phyloP scores from a whole-genome alignment of 352 stramenopile genomes.

The Globisporangium nodosum region DNA sequence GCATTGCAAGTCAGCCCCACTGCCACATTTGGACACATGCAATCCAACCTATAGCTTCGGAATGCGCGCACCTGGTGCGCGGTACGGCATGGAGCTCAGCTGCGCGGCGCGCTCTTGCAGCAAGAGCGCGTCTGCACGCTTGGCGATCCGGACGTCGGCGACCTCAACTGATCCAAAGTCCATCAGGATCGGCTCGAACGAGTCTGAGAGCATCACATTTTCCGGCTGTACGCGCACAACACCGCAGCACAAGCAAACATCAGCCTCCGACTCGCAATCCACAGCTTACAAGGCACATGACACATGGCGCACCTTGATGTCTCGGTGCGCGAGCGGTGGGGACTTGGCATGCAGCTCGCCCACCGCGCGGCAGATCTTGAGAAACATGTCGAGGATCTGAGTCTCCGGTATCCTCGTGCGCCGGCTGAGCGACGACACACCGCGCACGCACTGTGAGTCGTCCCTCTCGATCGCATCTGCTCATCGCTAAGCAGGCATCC shows the following conservation, averaged over 20 bases:
- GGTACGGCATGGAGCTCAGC: constrained; percentile 83
- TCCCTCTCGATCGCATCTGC: neutral
- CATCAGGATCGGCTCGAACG: constrained; percentile 80
- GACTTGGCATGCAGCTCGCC: constrained; percentile 65
- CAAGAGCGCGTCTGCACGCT: constrained; percentile 72
- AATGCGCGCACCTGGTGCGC: constrained; percentile 53
- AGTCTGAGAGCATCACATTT: constrained; percentile 78
- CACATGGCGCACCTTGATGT: constrained; percentile 65
- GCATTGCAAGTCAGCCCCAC: too few species aligned
- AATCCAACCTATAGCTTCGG: too few species aligned
- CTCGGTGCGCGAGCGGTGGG: constrained; percentile 73
- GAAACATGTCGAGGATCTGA: constrained; percentile 76
- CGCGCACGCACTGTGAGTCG: neutral
- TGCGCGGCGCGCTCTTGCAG: constrained; percentile 82
- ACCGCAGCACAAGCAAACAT: neutral
- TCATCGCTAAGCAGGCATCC: neutral
- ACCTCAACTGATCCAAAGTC: constrained; percentile 81
- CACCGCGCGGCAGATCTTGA: constrained; percentile 78
- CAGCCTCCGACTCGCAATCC: neutral
- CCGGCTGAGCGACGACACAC: constrained; percentile 7
- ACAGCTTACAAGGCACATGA: neutral
- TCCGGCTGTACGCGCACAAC: constrained; percentile 44
- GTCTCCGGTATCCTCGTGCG: constrained; percentile 51
- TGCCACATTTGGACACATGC: too few species aligned
- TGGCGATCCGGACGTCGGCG: constrained; percentile 59